Conservation (phyloP, 2,329 filamentous ascomycete genomes). For the Bretziella fagacearum region DNA sequence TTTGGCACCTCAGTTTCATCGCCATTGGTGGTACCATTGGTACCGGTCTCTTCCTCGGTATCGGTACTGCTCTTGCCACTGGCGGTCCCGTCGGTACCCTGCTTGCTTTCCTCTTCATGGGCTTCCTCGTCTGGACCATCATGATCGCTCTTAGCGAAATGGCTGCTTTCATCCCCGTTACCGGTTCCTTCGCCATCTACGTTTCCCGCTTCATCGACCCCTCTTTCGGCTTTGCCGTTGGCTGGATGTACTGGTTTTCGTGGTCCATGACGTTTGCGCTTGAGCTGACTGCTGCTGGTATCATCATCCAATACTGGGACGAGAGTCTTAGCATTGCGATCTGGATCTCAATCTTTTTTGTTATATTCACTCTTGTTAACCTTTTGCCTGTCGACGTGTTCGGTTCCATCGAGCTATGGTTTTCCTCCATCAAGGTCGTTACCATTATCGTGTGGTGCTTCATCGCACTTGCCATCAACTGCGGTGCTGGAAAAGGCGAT, state of each 20-base stretch:
- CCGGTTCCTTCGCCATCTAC: slow-evolving; percentile 61
- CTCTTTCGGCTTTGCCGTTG: slow-evolving; percentile 58
- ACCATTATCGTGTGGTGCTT: slow-evolving; percentile 61
- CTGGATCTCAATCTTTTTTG: slow-evolving; percentile 59
- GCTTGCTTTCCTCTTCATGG: slow-evolving; percentile 53
- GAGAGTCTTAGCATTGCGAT: slow-evolving; percentile 45
- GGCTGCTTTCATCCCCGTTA: slow-evolving; percentile 59
- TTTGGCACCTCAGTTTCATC: slow-evolving; percentile 33
- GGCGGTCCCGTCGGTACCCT: slow-evolving; percentile 50
- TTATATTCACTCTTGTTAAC: slow-evolving; percentile 50
- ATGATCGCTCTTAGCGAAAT: slow-evolving; percentile 58
- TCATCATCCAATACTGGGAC: slow-evolving; percentile 65
- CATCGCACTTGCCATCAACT: slow-evolving; percentile 58
- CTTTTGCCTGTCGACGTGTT: slow-evolving; percentile 56
- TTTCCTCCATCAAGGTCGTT: slow-evolving; percentile 59
- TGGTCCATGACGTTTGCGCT: slow-evolving; percentile 59
- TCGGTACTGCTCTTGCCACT: slow-evolving; percentile 42
- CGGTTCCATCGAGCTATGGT: slow-evolving; percentile 65
- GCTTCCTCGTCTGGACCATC: slow-evolving; percentile 55
- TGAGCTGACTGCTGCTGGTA: slow-evolving; percentile 53
- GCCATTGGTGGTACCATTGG: slow-evolving; percentile 48
- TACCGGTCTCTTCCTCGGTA: slow-evolving; percentile 56
- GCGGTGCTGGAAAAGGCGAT: slow-evolving; percentile 50
- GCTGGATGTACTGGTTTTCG: slow-evolving; percentile 71
- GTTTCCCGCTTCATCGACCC: slow-evolving; percentile 59